Conservation (phyloP, 345 rosid species). For the Murraya koenigii region DNA sequence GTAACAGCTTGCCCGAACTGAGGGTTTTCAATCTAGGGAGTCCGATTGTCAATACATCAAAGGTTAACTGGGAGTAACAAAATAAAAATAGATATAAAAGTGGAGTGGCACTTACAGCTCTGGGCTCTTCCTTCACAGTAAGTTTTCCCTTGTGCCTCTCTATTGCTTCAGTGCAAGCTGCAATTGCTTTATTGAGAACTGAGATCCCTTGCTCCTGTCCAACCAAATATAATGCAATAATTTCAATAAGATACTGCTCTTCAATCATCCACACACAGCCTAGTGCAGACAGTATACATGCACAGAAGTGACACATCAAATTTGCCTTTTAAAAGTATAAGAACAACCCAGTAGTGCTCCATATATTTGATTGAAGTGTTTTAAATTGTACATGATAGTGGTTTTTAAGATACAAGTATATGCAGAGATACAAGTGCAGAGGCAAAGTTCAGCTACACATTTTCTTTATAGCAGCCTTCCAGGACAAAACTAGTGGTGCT, state of each 20-base stretch:
- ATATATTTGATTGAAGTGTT: not conserved
- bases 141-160: conserved; percentile 91
- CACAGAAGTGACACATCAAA: not conserved
- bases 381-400: not conserved
- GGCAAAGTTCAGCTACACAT: not conserved
- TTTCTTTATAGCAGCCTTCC: not conserved
- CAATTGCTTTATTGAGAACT: conserved; percentile 68
- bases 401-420: not conserved
- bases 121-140: conserved; percentile 72
- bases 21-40: not conserved
- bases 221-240: not conserved
- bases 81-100: not conserved
- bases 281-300: not conserved
- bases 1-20: not conserved
- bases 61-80: not conserved
- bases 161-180: conserved; percentile 74
- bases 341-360: not conserved
- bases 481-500: conserved; percentile 9
- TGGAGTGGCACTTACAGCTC: conserved; percentile 69
- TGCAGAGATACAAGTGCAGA: not conserved
- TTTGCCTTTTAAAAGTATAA: not conserved
- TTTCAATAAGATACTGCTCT: not conserved
- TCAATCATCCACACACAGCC: not conserved
- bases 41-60: not conserved
- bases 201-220: conserved; percentile 93